Conservation (phyloP, 2,329 filamentous ascomycete genomes). For the Neonectria faginata region DNA sequence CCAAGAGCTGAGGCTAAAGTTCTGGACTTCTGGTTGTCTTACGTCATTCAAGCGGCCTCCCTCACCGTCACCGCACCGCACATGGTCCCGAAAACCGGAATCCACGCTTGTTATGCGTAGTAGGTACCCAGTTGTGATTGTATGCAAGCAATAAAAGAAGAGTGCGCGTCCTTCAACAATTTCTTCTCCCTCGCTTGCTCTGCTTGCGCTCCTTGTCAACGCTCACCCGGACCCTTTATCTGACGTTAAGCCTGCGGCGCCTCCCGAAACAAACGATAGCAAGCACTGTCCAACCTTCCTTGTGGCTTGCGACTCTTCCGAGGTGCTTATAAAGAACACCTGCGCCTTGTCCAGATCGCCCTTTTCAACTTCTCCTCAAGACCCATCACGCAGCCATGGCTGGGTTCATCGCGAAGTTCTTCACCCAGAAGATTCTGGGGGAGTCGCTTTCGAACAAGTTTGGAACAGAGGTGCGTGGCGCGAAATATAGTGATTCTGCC, state of each 20-base stretch:
- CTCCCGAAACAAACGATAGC: conserved; percentile 42
- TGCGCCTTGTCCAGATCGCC: background rate
- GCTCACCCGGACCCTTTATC: conserved; percentile 31
- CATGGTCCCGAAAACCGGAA: conserved; percentile 27
- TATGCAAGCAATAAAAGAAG: conserved; percentile 16
- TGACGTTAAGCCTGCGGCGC: conserved; percentile 30
- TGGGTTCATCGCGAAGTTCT: conserved; percentile 63
- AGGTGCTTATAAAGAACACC: conserved; percentile 16
- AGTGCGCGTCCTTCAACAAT: conserved; percentile 13
- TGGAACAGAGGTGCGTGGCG: conserved; percentile 62
- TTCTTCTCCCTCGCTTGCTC: conserved; percentile 8
- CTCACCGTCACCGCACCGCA: conserved; percentile 10
- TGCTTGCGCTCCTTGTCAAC: conserved; percentile 19
- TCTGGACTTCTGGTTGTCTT: conserved; percentile 6
- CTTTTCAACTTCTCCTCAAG: background rate
- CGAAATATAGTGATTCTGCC: background rate
- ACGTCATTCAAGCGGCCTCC: conserved; percentile 29
- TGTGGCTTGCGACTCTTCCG: conserved; percentile 36
- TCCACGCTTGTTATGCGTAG: conserved; percentile 8
- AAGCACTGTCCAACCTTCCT: conserved; percentile 32
- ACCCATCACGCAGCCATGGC: conserved; percentile 57
- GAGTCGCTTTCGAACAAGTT: conserved; percentile 69
- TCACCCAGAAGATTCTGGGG: conserved; percentile 68
- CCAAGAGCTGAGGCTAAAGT: background rate
- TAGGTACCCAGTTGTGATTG: background rate